phyloP scores from a whole-genome alignment of 768 basidiomycete genomes.

The Stropharia rugosoannulata region DNA sequence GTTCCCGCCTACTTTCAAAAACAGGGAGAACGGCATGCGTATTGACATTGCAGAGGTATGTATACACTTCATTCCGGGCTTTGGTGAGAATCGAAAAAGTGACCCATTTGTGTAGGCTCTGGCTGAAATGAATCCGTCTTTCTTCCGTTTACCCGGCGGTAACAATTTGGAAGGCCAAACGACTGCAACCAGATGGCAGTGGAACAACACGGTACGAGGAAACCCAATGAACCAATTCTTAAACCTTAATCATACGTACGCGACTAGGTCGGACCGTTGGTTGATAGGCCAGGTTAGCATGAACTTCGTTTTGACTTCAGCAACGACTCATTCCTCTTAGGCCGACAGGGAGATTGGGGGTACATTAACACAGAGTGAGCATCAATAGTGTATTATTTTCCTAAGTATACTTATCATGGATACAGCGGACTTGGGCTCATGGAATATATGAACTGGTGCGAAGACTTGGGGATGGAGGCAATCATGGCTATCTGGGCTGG shows the following conservation, averaged over 20 bases:
- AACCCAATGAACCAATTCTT: neutral
- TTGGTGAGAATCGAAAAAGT: neutral
- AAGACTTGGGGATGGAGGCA: conserved; percentile 58
- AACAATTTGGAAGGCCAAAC: conserved; percentile 68
- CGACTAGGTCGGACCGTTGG: conserved; percentile 44
- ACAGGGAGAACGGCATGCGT: conserved; percentile 58
- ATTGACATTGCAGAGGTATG: conserved; percentile 57
- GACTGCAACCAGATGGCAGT: conserved; percentile 55
- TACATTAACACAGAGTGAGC: conserved; percentile 60
- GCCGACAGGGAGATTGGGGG: conserved; percentile 60
- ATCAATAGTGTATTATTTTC: neutral
- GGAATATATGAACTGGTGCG: conserved; percentile 58
- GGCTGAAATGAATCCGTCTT: conserved; percentile 52
- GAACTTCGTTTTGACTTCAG: neutral
- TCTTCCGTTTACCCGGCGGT: conserved; percentile 70
- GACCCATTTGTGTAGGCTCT: conserved; percentile 37
- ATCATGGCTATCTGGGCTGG: conserved; percentile 69
- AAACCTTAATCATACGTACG: neutral
- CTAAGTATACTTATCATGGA: neutral
- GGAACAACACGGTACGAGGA: conserved; percentile 54
- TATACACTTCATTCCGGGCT: neutral
- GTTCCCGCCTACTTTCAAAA: conserved; percentile 70
- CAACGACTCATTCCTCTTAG: conserved; percentile 15
- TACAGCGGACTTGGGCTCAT: conserved; percentile 53
- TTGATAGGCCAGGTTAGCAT: conserved; percentile 39